Conservation (phyloP, 148 eudicot species). For the Heliamphora exappendiculata region DNA sequence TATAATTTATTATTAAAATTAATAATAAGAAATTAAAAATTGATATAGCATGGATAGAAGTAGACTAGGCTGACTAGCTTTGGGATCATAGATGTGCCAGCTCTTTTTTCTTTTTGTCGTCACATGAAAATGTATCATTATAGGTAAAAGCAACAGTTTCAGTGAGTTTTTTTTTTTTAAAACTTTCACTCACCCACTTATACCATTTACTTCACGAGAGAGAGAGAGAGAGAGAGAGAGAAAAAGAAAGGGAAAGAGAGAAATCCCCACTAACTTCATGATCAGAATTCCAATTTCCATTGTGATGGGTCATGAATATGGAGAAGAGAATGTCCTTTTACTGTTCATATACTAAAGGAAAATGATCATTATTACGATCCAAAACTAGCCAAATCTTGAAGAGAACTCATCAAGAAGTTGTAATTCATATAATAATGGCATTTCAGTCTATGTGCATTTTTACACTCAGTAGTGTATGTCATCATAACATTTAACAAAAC, state of each 20-base stretch:
- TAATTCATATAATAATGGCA: conserved; percentile 1
- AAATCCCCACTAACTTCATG: too few relatives aligned
- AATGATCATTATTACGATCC: too few relatives aligned
- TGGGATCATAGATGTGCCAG: too few relatives aligned
- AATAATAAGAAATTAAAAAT: too few relatives aligned
- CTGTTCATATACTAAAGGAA: too few relatives aligned
- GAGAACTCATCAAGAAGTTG: neutral
- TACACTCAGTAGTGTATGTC: conserved; percentile 20
- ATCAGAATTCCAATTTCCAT: too few relatives aligned
- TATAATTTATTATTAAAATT: too few relatives aligned
- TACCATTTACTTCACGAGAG: neutral
- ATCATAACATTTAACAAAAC: conserved; percentile 15
- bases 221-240: neutral
- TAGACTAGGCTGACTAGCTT: too few relatives aligned
- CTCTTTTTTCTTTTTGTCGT: neutral
- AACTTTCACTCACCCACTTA: neutral
- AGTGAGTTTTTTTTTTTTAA: neutral
- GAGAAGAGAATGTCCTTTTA: too few relatives aligned
- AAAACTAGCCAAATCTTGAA: too few relatives aligned
- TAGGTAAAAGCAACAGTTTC: neutral
- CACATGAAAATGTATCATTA: neutral
- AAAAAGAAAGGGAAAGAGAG: neutral
- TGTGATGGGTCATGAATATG: too few relatives aligned
- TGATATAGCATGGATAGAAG: too few relatives aligned
- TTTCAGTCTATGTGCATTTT: conserved; percentile 22